Base-by-base conservation (phyloP, 192 early-diverging fungal genomes). In the Geosiphon pyriformis region DNA sequence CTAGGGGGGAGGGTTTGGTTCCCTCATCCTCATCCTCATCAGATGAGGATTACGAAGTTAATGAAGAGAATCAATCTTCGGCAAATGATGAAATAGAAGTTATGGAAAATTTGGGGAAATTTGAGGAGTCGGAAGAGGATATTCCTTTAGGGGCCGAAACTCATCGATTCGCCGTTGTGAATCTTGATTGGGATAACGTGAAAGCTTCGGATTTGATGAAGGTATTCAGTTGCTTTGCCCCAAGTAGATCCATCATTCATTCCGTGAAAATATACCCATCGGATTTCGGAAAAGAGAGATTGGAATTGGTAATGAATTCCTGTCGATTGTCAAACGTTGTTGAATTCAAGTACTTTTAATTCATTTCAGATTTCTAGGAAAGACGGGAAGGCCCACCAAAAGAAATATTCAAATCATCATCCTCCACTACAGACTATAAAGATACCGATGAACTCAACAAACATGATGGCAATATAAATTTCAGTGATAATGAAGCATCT, bases 121-220 rank as follows among this genome's bases (percentile, higher is more conserved):
- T 75, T 0, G 83, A 78, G n/a, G 80, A 84, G 37, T 72, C 56
- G 8, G 72, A 76, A 23, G 67, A 71, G n/a, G 58, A 80, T 62
- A 72, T 87, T 32, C 76, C 78, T 23, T 56, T 71, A 66, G 85
- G 82, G 18, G 87, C 83, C 2, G 81, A 84, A 57, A 88, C 94
- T 1, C 69, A 72, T 25, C 79, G 94, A 25, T 84, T 97, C 60
- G 96, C 94, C 18, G 82, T 84, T 12, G 90, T 97, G 26, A 94
- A 96, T 68, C 72, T 98, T 84, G 94, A 98, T 72, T 97, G 96
- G 96, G 90, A 93, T 69, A 85, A 98, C 59, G 79, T 98, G 59
- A 93, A 91, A 62, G 86, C 95, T 0, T 69, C 72, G 0, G 95
- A 98, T 72, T 76, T 98, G 64, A 88, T 85, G 68, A 90, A 92